Evolutionary conservation across 2,329 filamentous ascomycete genomes (phyloP).

Genomic region (Massarina eburnea): DNA sequence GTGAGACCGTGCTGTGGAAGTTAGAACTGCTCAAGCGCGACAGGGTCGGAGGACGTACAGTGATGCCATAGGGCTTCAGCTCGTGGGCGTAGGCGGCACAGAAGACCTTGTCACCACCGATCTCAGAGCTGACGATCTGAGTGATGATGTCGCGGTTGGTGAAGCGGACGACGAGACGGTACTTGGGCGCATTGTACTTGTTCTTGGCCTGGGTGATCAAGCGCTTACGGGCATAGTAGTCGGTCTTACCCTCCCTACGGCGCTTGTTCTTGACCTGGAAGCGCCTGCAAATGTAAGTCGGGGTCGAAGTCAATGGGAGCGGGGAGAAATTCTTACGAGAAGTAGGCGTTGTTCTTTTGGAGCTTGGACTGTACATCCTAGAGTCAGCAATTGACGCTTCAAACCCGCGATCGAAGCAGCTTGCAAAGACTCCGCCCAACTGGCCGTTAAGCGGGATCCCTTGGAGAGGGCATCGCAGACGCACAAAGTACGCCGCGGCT

Average conservation of each 20-base stretch:
- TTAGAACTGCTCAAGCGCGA: background rate
- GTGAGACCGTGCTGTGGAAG: conserved; percentile 76
- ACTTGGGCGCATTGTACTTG: conserved; percentile 99
- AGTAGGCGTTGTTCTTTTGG: conserved; percentile 98
- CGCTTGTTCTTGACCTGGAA: conserved; percentile 99
- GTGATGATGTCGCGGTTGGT: conserved; percentile 99
- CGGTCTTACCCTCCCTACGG: conserved; percentile 94
- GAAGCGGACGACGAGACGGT: conserved; percentile 98
- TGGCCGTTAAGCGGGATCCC: conserved; percentile 30
- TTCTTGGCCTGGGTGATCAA: conserved; percentile 99
- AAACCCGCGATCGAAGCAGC: conserved; percentile 87
- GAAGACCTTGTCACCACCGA: conserved; percentile 97
- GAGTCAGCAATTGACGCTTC: conserved; percentile 99
- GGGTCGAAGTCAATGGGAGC: conserved; percentile 18
- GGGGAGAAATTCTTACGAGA: conserved; percentile 68
- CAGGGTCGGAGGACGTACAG: conserved; percentile 36
- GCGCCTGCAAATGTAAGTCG: conserved; percentile 62
- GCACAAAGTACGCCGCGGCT: conserved; percentile 2
- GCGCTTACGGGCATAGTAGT: conserved; percentile 99
- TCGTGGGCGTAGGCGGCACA: conserved; percentile 70
- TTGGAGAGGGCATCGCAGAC: conserved; percentile 15
- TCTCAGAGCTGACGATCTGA: conserved; percentile 96
- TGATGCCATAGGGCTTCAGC: conserved; percentile 95
- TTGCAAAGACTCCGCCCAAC: conserved; percentile 60
- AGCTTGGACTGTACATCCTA: conserved; percentile 79